A percentile compares a stretch with the other conserved stretches of the same genome.
Conservation (phyloP, 768 basidiomycete species). For the Rhodotorula graminis region DNA sequence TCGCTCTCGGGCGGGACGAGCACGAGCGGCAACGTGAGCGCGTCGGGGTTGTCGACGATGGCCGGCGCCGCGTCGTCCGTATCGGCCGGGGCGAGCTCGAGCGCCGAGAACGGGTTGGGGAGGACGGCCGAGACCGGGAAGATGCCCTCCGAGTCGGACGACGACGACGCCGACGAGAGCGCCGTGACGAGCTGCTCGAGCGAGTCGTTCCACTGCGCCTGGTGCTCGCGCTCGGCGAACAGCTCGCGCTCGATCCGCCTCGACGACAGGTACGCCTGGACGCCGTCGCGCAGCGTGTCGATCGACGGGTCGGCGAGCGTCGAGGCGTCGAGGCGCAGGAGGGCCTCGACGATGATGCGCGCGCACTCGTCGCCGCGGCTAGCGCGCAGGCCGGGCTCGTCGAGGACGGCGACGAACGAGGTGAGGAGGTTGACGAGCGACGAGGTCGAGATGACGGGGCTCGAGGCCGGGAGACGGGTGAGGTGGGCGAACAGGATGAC, state of each 20-base stretch:
- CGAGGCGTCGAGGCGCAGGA: slow-evolving; percentile 61
- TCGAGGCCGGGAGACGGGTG: slow-evolving; percentile 55
- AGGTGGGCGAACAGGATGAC: slow-evolving; percentile 90
- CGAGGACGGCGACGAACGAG: slow-evolving; percentile 77
- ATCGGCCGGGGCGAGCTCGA: slow-evolving; percentile 61
- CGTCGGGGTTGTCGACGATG: slow-evolving; percentile 43
- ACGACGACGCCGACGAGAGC: slow-evolving; percentile 60
- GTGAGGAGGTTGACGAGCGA: slow-evolving; percentile 77
- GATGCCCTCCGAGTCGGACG: slow-evolving; percentile 50
- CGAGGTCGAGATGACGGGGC: slow-evolving; percentile 59
- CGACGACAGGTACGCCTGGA: slow-evolving; percentile 41
- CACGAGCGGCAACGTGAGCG: slow-evolving; percentile 69
- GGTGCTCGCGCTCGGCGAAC: slow-evolving; percentile 53
- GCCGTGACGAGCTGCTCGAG: slow-evolving; percentile 67
- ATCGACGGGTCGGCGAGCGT: slow-evolving; percentile 9
- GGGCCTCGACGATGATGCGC: slow-evolving; percentile 71
- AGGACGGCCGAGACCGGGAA: slow-evolving; percentile 39
- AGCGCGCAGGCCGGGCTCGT: slow-evolving; percentile 81
- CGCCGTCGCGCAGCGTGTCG: slow-evolving; percentile 25
- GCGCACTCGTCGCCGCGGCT: slow-evolving; percentile 77
- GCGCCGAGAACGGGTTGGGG: not conserved
- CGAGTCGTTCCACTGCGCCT: slow-evolving; percentile 51
- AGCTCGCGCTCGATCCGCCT: slow-evolving; percentile 53
- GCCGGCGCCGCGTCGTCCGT: slow-evolving; percentile 51
- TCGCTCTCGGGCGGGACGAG: slow-evolving; percentile 83